These are phyloP conservation scores for Geosmithia morbida DNA, from an alignment of 2,329 filamentous ascomycete genomes.

Conservation along the genomic window DNA sequence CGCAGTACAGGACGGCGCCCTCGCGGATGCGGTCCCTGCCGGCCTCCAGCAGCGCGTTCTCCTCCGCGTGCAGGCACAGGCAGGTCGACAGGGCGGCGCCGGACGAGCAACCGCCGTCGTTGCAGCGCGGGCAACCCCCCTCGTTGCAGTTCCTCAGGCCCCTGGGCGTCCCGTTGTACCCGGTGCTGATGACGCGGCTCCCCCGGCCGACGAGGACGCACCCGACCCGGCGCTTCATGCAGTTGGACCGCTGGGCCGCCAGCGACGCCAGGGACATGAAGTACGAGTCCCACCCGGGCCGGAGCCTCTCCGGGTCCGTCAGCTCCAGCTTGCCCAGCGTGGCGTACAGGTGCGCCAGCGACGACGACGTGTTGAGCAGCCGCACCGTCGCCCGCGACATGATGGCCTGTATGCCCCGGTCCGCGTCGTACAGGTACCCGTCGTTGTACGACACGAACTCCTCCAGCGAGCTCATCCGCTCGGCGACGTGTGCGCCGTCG, in stretches of 20 bases:
- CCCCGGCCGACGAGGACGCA: slow-evolving; percentile 76
- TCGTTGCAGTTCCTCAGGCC: slow-evolving; percentile 82
- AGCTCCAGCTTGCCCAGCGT: slow-evolving; percentile 65
- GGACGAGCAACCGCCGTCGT: slow-evolving; percentile 46
- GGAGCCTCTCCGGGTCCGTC: slow-evolving; percentile 61
- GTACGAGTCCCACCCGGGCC: slow-evolving; percentile 91
- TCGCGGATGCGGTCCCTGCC: slow-evolving; percentile 79
- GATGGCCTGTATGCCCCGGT: slow-evolving; percentile 55
- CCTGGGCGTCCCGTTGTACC: slow-evolving; percentile 94
- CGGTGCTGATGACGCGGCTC: slow-evolving; percentile 80
- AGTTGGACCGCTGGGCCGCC: slow-evolving; percentile 82
- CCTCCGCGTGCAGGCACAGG: slow-evolving; percentile 93
- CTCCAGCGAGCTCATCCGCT: slow-evolving; percentile 31
- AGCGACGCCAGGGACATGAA: slow-evolving; percentile 96
- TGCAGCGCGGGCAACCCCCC: slow-evolving; percentile 82
- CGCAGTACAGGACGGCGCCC: slow-evolving; percentile 76
- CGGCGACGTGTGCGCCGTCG: no score
- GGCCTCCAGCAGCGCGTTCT: slow-evolving; percentile 91
- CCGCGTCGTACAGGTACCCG: slow-evolving; percentile 55
- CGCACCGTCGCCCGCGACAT: slow-evolving; percentile 72
- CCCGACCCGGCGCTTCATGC: slow-evolving; percentile 94
- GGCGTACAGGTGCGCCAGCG: slow-evolving; percentile 54
- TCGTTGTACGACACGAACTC: slow-evolving; percentile 49
- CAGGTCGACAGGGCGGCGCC: slow-evolving; percentile 74
- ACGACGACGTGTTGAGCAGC: slow-evolving; percentile 70